Evolutionary conservation across 495 filamentous ascomycete species (phyloP).

Genomic region (Pyrenula aspistea): DNA sequence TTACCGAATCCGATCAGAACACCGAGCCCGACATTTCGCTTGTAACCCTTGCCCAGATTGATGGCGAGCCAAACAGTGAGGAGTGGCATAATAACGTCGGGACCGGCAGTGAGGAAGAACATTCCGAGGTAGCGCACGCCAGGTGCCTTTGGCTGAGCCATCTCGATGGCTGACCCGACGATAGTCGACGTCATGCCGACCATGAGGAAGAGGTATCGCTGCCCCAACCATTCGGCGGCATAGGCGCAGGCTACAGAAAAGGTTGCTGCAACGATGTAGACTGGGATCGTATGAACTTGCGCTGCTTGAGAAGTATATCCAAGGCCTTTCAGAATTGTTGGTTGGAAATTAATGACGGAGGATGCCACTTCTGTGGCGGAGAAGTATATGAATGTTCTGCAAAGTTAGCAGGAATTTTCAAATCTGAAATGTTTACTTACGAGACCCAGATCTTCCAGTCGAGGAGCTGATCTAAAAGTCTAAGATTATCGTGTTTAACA

Average conservation of each 20-base stretch:
- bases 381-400: slow-evolving; percentile 14
- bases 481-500: slow-evolving; percentile 23
- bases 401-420: slow-evolving; percentile 1
- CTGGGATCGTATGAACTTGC: slow-evolving; percentile 54
- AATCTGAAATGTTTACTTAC: neutral
- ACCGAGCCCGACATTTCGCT: slow-evolving; percentile 27
- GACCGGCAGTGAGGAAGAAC: slow-evolving; percentile 13
- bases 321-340: slow-evolving; percentile 34
- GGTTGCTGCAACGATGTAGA: slow-evolving; percentile 54
- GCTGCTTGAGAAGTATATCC: slow-evolving; percentile 44
- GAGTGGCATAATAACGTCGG: slow-evolving; percentile 15
- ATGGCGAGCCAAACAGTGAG: slow-evolving; percentile 13
- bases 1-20: slow-evolving; percentile 27
- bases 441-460: slow-evolving; percentile 2
- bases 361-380: slow-evolving; percentile 16
- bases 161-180: slow-evolving; percentile 27
- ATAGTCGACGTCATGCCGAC: slow-evolving; percentile 16
- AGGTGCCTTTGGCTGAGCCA: slow-evolving; percentile 12
- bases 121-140: slow-evolving; percentile 14
- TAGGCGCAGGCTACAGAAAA: slow-evolving; percentile 45
- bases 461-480: neutral
- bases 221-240: slow-evolving; percentile 42
- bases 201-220: slow-evolving; percentile 38
- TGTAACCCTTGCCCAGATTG: slow-evolving; percentile 26
- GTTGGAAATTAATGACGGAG: slow-evolving; percentile 42